Evolutionary conservation across 139 green algal species (phyloP), one percentile per base, ranked within the genome.

Genomic region (Gonium pectorale): DNA sequence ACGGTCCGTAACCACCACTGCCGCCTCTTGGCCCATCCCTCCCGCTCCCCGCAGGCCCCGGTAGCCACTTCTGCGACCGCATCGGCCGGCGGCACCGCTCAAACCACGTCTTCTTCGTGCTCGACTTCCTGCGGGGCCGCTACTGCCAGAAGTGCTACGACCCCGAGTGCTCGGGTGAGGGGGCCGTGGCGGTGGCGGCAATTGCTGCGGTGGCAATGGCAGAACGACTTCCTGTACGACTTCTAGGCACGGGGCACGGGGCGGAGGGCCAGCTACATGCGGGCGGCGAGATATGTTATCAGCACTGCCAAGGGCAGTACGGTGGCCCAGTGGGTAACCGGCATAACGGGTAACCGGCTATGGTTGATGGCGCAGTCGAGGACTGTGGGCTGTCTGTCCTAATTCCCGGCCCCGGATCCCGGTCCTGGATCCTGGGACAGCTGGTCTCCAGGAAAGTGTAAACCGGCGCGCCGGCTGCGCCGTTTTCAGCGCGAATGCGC

Each of bases 101-200:
- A 89, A 97, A 97, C 80, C 87, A 94, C 31, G 83, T 94, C 7
- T 96, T 92, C 75, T 93, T 94, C 67, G 75, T 97, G 46, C 74
- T 94, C 5, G 92, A 96, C 72, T 92, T 95, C 29, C 63, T 40
- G 0, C 63, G 52, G 1, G 92, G 92, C 1, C 35, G 63, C 17
- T 94, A 85, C 62, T 91, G 88, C 35, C 94, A 97, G 49, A 96
- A 96, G 84, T 98, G 95, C 87, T 90, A 96, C 62, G 95, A 96
- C 81, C 94, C 94, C 11, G 92, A 96, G 31, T 96, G 93, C 86
- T 24, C 83, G 17, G 67, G 84, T 90, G 67, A 26, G 77, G 15
- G 7, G 7, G 2, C 8, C 17, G 37, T 64, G 41, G n/a, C n/a
- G 62, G 31, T 69, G 6, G 29, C 9, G 31, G 9, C n/a, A 69